Percentiles rank a stretch among this genome's conserved stretches.
Evolutionary conservation across 768 basidiomycete species (phyloP).

Genomic region (Mycena maculata): DNA sequence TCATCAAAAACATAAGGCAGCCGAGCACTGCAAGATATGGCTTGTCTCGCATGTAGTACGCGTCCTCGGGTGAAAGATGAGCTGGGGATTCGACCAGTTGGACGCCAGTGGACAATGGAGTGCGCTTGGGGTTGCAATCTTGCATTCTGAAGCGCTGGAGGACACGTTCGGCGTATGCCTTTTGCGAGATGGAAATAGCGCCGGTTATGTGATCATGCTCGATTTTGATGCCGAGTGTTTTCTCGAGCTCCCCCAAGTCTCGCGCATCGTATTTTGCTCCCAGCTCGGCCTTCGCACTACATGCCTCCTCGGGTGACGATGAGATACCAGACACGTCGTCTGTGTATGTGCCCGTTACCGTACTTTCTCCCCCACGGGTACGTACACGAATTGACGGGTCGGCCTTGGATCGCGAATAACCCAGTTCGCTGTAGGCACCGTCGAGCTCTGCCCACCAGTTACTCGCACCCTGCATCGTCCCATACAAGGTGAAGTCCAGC

Average conservation of each 20-base stretch:
- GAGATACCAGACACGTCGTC: constrained; percentile 9
- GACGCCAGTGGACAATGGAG: background rate
- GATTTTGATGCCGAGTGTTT: constrained; percentile 45
- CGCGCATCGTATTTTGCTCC: background rate
- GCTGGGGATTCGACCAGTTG: background rate
- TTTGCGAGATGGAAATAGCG: constrained; percentile 43
- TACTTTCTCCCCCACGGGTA: background rate
- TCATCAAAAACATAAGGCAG: constrained; percentile 30
- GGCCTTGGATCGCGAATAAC: background rate
- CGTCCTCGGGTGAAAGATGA: background rate
- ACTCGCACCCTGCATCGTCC: constrained; percentile 12
- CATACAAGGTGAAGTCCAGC: constrained; percentile 9
- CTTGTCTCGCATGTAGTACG: constrained; percentile 19
- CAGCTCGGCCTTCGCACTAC: background rate
- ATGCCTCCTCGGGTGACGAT: background rate
- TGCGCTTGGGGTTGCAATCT: constrained; percentile 2
- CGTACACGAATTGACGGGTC: background rate
- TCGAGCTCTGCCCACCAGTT: constrained; percentile 10
- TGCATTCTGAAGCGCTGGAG: constrained; percentile 35
- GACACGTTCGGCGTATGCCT: constrained; percentile 40
- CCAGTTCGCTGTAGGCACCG: background rate
- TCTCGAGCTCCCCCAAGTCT: background rate
- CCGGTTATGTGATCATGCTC: constrained; percentile 12
- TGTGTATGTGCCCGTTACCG: background rate
- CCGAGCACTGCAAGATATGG: constrained; percentile 26